Percentiles rank a stretch among this genome's conserved stretches.
Evolutionary conservation across 2,329 filamentous ascomycete genomes (phyloP).

Genomic region (Ustulina deusta): DNA sequence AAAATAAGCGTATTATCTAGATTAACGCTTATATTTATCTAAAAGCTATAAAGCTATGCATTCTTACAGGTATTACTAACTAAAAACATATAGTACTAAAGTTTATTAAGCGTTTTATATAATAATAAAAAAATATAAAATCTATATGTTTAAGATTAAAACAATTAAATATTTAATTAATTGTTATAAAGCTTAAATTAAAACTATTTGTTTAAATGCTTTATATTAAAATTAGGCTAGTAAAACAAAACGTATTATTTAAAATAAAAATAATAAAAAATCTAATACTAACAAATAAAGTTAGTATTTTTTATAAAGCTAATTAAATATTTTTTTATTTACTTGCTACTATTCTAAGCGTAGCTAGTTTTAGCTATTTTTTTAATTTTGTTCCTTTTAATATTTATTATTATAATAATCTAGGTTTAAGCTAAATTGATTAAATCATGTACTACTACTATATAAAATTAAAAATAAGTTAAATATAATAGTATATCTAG

Average conservation of each 20-base stretch:
- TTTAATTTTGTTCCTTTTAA: background rate
- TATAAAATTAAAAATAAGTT: background rate
- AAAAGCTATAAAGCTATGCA: conserved; percentile 10
- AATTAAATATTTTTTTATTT: background rate
- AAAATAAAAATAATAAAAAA: too few relatives aligned
- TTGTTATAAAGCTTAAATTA: background rate
- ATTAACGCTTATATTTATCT: conserved; percentile 11
- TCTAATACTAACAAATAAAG: too few relatives aligned
- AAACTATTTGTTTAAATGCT: conserved; percentile 13
- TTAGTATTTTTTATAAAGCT: background rate
- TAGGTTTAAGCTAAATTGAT: background rate
- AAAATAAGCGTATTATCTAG: conserved; percentile 5
- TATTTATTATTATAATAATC: background rate
- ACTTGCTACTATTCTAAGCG: background rate
- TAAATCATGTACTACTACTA: background rate
- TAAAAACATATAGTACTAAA: conserved; percentile 20
- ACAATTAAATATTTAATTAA: conserved; percentile 11
- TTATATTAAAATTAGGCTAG: conserved; percentile 10
- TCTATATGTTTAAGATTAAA: conserved; percentile 17
- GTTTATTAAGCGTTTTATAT: conserved; percentile 18
- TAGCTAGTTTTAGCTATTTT: background rate
- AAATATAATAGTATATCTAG: conserved; percentile 1
- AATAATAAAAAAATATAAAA: conserved; percentile 14
- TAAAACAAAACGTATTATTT: conserved; percentile 6
- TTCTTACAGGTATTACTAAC: conserved; percentile 1